Conservation (phyloP, 257 asterid genomes). For the Solanum virginianum region DNA sequence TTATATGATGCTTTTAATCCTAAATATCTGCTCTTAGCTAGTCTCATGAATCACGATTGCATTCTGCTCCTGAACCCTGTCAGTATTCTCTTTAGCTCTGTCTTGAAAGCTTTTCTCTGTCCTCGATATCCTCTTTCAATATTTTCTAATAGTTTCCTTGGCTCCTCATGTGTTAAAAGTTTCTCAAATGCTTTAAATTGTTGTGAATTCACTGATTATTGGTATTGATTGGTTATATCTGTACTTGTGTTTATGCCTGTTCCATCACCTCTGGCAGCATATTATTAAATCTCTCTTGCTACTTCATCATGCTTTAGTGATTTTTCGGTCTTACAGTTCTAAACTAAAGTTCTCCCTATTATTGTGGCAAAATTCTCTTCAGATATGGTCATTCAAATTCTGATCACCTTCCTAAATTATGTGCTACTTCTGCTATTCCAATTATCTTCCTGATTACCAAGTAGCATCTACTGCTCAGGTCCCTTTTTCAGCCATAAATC, state of each 20-base stretch:
- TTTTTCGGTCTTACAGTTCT: not conserved
- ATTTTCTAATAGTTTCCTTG: not conserved
- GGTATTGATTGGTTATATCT: not conserved
- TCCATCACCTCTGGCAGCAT: not conserved
- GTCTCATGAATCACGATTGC: too few species aligned
- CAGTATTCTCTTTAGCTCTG: too few species aligned
- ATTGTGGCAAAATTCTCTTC: not conserved
- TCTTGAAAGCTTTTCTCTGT: too few species aligned
- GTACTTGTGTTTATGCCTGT: not conserved
- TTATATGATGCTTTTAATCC: too few species aligned
- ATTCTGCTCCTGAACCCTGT: too few species aligned
- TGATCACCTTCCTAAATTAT: not conserved
- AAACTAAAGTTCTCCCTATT: not conserved
- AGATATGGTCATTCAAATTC: not conserved
- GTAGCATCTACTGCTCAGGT: not conserved
- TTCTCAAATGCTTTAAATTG: not conserved
- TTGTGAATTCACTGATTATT: not conserved
- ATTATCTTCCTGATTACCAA: not conserved
- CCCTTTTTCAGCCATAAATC: not conserved
- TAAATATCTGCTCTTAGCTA: too few species aligned
- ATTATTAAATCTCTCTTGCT: not conserved
- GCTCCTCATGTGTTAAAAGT: too few species aligned
- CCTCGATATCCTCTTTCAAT: not conserved
- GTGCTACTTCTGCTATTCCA: not conserved
- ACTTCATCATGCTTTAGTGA: not conserved